Evolutionary conservation across 306 rosid genomes (phyloP), one percentile per base, ranked within the genome.

Genomic region (Casuarina cunninghamiana): DNA sequence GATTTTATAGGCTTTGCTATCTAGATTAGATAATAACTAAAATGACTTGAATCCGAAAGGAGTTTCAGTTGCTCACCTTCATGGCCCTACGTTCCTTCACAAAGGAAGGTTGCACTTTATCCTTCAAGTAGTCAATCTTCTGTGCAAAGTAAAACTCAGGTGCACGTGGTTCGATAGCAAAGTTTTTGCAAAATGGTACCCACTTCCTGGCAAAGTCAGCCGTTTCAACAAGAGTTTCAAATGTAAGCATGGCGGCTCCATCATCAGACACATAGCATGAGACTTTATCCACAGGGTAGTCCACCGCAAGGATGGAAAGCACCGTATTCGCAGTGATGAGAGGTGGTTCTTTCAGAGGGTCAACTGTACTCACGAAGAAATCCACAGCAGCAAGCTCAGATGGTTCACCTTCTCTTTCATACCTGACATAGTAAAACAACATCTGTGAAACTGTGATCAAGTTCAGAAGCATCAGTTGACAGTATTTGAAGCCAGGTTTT

Each of bases 81-180:
- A 95, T 95, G 67, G 99, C 93, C 86, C 99, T 86, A 57, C 99
- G 99, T 80, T 95, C 99, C 86, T 95, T 95, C 61, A 95, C 99
- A 74, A 95, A 95, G 79, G 99, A 93, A 76, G 99, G 99, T 60
- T 93, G 96, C 69, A 95, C 91, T 85, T 95, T 95, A 78, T 95
- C 99, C 87, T 76, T 95, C 82, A 95, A 78, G 84, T 95, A 95
- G 80, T 95, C 99, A 84, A 95, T 95, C 89, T 95, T 95, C 87
- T 93, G 97, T 69, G 99, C 93, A 84, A 95, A 95, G 88, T 95
- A 95, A 84, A 93, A 95, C 83, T 95, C 99, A 5, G 99, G 99
- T 70, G 99, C 97, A 6, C 97, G 92, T 8, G 99, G 99, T 80
- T 95, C 99, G 58, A 95, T 93, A 0, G 88, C 54, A 63, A 84